These are phyloP conservation scores for Syzygium grande DNA, from an alignment of 345 rosid genomes.

Conservation along the genomic window DNA sequence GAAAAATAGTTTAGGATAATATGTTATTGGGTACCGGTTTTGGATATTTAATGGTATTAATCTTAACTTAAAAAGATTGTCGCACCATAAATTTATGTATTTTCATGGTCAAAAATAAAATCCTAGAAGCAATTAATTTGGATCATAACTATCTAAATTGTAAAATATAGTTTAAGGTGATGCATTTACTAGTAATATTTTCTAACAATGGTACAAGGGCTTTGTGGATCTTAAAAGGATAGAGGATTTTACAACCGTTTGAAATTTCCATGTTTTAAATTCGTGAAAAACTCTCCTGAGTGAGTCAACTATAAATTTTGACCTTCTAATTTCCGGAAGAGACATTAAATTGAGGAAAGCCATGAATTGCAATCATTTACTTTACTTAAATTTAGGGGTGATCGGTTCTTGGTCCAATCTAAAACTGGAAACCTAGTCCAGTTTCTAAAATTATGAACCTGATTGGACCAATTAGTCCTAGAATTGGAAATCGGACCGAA, in stretches of 20 bases:
- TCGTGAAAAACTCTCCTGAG: not conserved
- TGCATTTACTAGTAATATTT: not conserved
- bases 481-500: too few relatives aligned
- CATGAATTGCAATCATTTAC: not conserved
- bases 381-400: too few relatives aligned
- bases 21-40: fast-evolving
- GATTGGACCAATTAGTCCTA: too few relatives aligned
- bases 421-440: too few relatives aligned
- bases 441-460: too few relatives aligned
- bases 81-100: not conserved
- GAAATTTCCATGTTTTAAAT: not conserved
- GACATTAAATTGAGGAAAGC: not conserved
- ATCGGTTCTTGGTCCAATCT: too few relatives aligned
- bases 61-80: not conserved
- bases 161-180: not conserved
- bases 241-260: not conserved
- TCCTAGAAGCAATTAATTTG: not conserved
- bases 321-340: not conserved
- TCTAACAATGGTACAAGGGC: not conserved
- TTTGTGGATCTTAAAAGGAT: not conserved
- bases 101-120: not conserved
- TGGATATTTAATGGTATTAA: not conserved
- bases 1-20: not conserved
- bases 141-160: not conserved
- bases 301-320: not conserved